These are phyloP conservation scores for Arabidopsis hybrid DNA, from an alignment of 441 rosid genomes.

Conservation along the genomic window DNA sequence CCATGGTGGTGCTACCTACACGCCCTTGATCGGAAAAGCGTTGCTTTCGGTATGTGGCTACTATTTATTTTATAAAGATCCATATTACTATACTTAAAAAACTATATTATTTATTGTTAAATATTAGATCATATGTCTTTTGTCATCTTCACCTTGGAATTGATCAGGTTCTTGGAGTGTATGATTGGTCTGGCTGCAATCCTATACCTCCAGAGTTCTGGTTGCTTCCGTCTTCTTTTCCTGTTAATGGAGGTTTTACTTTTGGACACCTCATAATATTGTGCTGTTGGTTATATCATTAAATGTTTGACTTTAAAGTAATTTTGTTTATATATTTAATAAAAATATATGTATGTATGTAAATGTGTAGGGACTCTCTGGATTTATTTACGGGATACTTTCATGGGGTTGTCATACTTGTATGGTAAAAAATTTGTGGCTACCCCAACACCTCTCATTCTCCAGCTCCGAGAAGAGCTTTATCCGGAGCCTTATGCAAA, in stretches of 20 bases:
- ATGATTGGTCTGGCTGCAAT: conserved; percentile 5
- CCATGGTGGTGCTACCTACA: no score
- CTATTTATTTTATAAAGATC: no score
- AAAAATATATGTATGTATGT: no score
- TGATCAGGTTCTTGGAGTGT: neutral
- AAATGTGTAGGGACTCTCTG: neutral
- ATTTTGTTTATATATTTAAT: no score
- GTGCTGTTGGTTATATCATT: no score
- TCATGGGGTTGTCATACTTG: neutral
- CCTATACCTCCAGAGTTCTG: neutral
- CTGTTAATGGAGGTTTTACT: neutral
- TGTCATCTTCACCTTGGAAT: neutral
- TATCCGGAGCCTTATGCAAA: neutral
- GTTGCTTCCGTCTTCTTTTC: neutral
- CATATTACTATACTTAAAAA: no score
- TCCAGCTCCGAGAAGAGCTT: neutral
- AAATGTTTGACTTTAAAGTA: no score
- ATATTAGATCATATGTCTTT: neutral
- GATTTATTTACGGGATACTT: conserved; percentile 1
- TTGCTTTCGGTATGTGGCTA: no score
- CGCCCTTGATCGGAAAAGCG: no score
- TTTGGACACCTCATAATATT: no score
- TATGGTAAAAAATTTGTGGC: neutral
- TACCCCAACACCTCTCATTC: neutral
- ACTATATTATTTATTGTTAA: no score